Evolutionary conservation across 1,284 basidiomycete genomes (phyloP).

Genomic region (Tilletia horrida): DNA sequence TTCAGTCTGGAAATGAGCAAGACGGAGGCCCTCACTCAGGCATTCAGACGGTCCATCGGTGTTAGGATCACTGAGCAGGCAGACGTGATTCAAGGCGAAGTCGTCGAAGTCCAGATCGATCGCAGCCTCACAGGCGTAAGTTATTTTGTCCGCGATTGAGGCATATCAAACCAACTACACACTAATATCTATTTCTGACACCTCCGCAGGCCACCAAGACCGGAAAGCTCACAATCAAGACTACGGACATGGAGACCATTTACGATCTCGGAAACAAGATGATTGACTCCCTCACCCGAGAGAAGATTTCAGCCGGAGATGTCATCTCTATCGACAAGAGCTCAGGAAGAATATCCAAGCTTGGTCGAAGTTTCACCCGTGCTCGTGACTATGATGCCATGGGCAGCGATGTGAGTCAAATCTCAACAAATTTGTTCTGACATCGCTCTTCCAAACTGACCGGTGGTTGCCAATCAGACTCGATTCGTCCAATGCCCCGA

Average conservation of each 20-base stretch:
- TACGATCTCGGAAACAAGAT: slow-evolving; percentile 98
- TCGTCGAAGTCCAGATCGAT: slow-evolving; percentile 98
- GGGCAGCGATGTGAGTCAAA: slow-evolving; percentile 71
- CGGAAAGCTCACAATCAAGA: slow-evolving; percentile 94
- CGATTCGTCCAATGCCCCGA: slow-evolving; percentile 97
- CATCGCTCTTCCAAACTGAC: neutral
- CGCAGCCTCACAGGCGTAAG: slow-evolving; percentile 88
- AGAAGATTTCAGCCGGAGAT: slow-evolving; percentile 94
- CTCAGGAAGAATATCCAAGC: slow-evolving; percentile 89
- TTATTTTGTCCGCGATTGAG: too few relatives aligned
- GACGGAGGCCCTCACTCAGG: slow-evolving; percentile 95
- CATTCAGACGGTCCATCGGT: slow-evolving; percentile 89
- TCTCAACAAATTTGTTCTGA: neutral
- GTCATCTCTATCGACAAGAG: slow-evolving; percentile 96
- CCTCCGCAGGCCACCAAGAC: slow-evolving; percentile 85
- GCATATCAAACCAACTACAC: too few relatives aligned
- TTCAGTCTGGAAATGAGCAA: slow-evolving; percentile 95
- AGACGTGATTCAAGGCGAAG: slow-evolving; percentile 95
- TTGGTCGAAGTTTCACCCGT: slow-evolving; percentile 89
- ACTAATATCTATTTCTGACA: neutral
- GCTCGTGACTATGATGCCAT: slow-evolving; percentile 98
- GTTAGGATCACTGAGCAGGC: slow-evolving; percentile 97
- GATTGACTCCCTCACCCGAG: slow-evolving; percentile 94
- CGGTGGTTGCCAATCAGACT: slow-evolving; percentile 64
- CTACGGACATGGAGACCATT: slow-evolving; percentile 99